Conservation (phyloP, 768 basidiomycete species). For the Phlebiopsis flavidoalba region DNA sequence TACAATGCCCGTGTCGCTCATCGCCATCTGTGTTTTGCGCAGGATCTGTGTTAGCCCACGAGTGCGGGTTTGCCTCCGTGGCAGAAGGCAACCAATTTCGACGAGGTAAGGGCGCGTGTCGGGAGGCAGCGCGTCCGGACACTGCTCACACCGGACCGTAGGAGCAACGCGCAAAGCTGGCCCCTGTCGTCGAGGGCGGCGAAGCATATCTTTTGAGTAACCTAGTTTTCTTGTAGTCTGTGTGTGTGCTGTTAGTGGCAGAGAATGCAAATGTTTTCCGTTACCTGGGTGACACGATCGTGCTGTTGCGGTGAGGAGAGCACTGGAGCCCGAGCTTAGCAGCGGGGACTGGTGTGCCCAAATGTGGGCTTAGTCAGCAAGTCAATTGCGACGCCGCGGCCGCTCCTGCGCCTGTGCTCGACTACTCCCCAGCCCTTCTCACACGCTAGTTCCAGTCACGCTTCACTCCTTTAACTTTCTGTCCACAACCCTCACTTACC, state of each 20-base stretch:
- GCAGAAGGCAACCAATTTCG: constrained; percentile 37
- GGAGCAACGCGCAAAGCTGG: constrained; percentile 34
- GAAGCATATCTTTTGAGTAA: constrained; percentile 27
- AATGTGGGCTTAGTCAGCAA: constrained; percentile 1
- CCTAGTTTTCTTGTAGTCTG: too few species aligned
- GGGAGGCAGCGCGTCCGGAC: background rate
- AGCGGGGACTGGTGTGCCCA: background rate
- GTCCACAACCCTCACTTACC: background rate
- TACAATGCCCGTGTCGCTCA: background rate
- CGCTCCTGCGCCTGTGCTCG: background rate
- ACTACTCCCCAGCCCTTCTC: background rate
- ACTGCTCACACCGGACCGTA: constrained; percentile 6
- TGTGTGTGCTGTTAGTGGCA: too few species aligned
- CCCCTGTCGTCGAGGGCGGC: constrained; percentile 34
- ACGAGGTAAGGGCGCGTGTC: constrained; percentile 19
- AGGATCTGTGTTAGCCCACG: constrained; percentile 40
- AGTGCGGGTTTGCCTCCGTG: constrained; percentile 47
- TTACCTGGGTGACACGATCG: background rate
- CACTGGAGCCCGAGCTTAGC: background rate
- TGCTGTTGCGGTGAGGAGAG: too few species aligned
- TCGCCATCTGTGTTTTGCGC: background rate
- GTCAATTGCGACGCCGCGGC: background rate
- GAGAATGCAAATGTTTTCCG: background rate
- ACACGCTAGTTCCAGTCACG: constrained; percentile 1
- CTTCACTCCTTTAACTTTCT: constrained; percentile 1